Evolutionary conservation across 371 early-diverging fungal species (phyloP).

Genomic region (Rhizoclosmatium hyalinum): DNA sequence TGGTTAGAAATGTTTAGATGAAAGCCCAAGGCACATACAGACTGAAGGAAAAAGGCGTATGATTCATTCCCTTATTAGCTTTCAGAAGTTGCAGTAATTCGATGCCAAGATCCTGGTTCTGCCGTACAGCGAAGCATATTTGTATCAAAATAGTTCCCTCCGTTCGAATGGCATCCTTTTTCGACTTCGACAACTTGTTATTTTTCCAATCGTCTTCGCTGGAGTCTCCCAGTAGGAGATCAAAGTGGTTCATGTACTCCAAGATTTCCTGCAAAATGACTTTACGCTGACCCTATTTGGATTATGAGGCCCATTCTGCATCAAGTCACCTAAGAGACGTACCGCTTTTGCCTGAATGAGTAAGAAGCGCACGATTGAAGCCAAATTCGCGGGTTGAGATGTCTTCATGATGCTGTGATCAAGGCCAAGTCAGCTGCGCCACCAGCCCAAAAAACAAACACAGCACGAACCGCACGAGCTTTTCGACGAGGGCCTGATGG

Average conservation of each 20-base stretch:
- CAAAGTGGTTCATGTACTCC: not conserved
- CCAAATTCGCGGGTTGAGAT: not conserved
- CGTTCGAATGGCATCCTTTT: not conserved
- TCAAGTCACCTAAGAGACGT: no score
- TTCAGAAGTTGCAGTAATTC: conserved; percentile 13
- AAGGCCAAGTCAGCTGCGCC: no score
- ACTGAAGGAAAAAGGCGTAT: not conserved
- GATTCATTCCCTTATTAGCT: not conserved
- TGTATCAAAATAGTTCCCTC: conserved; percentile 24
- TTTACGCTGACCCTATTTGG: not conserved
- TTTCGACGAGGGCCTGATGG: conserved; percentile 1
- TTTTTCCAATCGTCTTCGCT: not conserved
- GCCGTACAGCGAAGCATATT: conserved; percentile 34
- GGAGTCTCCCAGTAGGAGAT: conserved; percentile 10
- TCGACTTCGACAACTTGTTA: not conserved
- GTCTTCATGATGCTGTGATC: not conserved
- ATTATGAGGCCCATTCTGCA: no score
- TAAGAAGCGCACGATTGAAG: not conserved
- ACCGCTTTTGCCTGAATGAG: conserved; percentile 21
- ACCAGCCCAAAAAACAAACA: no score
- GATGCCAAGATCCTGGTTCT: conserved; percentile 19
- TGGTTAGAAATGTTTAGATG: not conserved
- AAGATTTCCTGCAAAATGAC: conserved; percentile 4
- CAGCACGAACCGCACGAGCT: conserved; percentile 10
- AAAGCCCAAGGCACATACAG: not conserved